A percentile compares a stretch with the other conserved stretches of the same genome.
Evolutionary conservation across 225 moss, liverwort and hornwort species (phyloP).

Genomic region (Polytrichum formosum): DNA sequence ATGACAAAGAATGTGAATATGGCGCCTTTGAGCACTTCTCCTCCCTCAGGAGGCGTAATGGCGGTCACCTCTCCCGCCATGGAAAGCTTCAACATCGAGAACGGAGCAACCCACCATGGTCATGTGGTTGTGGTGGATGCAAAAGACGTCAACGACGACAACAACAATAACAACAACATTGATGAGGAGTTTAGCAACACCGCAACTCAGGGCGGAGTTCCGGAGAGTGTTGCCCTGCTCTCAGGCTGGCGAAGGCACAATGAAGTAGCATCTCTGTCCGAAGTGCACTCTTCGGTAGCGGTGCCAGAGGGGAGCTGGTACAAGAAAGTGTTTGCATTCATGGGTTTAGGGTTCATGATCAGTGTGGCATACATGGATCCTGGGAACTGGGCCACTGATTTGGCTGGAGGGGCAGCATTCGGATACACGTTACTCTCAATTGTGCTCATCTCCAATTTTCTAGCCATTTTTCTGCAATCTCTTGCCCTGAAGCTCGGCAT

Average conservation of each 20-base stretch:
- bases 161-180: background rate
- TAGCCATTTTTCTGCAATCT: constrained; percentile 79
- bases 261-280: constrained; percentile 63
- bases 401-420: constrained; percentile 72
- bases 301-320: constrained; percentile 73
- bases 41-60: background rate
- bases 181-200: constrained; percentile 1
- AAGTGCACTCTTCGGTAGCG: constrained; percentile 65
- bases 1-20: constrained; percentile 41
- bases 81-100: constrained; percentile 10
- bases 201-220: background rate
- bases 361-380: constrained; percentile 99
- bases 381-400: constrained; percentile 95
- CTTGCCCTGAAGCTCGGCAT: constrained; percentile 76
- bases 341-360: constrained; percentile 86
- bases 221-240: constrained; percentile 36
- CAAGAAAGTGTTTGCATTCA: constrained; percentile 80
- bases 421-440: constrained; percentile 85
- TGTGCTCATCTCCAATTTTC: constrained; percentile 70
- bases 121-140: constrained; percentile 34
- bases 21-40: constrained; percentile 6
- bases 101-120: constrained; percentile 1
- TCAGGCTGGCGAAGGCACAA: constrained; percentile 55
- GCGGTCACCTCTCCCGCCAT: background rate
- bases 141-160: background rate